phyloP scores from a whole-genome alignment of 31 red algal genomes.

The Asparagopsis taxiformis region DNA sequence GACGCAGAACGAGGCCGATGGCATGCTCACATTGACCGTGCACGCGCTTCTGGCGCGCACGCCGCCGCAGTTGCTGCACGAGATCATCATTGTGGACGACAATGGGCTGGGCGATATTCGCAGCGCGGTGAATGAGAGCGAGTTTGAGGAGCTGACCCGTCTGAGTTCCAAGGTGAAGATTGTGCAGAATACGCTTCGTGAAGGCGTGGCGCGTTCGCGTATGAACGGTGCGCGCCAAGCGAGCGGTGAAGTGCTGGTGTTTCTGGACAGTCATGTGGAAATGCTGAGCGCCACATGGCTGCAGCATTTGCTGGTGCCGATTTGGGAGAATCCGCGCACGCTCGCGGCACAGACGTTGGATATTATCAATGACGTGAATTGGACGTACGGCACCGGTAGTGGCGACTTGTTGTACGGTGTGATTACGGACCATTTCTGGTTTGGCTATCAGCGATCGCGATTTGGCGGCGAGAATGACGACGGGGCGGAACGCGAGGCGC shows the following conservation, averaged over 20 bases:
- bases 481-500: constrained; percentile 38
- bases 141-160: constrained; percentile 33
- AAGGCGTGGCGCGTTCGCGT: constrained; percentile 53
- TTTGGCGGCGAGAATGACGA: constrained; percentile 37
- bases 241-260: constrained; percentile 63
- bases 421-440: constrained; percentile 68
- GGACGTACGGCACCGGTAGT: constrained; percentile 50
- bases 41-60: constrained; percentile 56
- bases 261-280: constrained; percentile 74
- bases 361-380: constrained; percentile 69
- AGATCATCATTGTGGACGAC: constrained; percentile 74
- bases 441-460: constrained; percentile 63
- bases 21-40: constrained; percentile 63
- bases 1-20: constrained; percentile 59
- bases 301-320: constrained; percentile 63
- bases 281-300: constrained; percentile 75
- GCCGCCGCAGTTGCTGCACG: constrained; percentile 43
- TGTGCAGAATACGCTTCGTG: constrained; percentile 30
- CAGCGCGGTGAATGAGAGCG: constrained; percentile 41
- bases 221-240: constrained; percentile 49
- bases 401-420: constrained; percentile 71
- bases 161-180: constrained; percentile 37
- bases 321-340: constrained; percentile 54
- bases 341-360: constrained; percentile 68
- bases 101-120: constrained; percentile 39